These are phyloP conservation scores for Fragilaria radians DNA, from an alignment of 108 stramenopile species.

Conservation along the genomic window DNA sequence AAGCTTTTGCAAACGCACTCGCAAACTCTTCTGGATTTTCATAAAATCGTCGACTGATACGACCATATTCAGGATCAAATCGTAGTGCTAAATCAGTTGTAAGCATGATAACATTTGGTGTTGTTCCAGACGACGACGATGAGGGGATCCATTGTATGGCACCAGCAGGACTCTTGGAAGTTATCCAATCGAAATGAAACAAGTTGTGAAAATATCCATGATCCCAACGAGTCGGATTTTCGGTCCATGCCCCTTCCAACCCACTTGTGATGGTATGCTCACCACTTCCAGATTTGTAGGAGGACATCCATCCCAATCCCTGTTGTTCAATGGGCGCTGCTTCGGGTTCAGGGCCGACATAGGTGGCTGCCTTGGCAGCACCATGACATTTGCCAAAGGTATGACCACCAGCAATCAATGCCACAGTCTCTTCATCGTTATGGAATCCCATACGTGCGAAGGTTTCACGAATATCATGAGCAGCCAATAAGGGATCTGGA, in stretches of 20 bases:
- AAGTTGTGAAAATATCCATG: slow-evolving; percentile 63
- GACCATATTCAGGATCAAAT: slow-evolving; percentile 56
- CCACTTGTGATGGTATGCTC: slow-evolving; percentile 64
- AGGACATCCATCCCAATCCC: slow-evolving; percentile 70
- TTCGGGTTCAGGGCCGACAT: slow-evolving; percentile 70
- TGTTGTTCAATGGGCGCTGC: slow-evolving; percentile 55
- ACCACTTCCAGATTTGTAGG: slow-evolving; percentile 43
- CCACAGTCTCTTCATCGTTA: slow-evolving; percentile 73
- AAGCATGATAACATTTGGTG: slow-evolving; percentile 73
- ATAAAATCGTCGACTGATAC: slow-evolving; percentile 44
- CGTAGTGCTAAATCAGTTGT: slow-evolving; percentile 63
- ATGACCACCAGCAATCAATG: slow-evolving; percentile 75
- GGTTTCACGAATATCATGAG: slow-evolving; percentile 68
- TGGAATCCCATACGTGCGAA: slow-evolving; percentile 75
- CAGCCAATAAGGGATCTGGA: slow-evolving; percentile 56
- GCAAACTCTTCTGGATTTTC: slow-evolving; percentile 40
- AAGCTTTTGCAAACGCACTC: slow-evolving; percentile 60
- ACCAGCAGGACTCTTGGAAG: slow-evolving; percentile 63
- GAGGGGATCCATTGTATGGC: slow-evolving; percentile 66
- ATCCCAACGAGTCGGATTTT: slow-evolving; percentile 60
- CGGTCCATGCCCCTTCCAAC: slow-evolving; percentile 73
- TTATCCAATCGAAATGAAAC: slow-evolving; percentile 63
- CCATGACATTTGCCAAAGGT: slow-evolving; percentile 81
- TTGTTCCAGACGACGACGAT: slow-evolving; percentile 27
- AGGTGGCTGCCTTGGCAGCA: slow-evolving; percentile 39